Evolutionary conservation across 1,284 basidiomycete genomes (phyloP), one percentile per base, ranked within the genome.

Genomic region (Rugosomyces carneus): DNA sequence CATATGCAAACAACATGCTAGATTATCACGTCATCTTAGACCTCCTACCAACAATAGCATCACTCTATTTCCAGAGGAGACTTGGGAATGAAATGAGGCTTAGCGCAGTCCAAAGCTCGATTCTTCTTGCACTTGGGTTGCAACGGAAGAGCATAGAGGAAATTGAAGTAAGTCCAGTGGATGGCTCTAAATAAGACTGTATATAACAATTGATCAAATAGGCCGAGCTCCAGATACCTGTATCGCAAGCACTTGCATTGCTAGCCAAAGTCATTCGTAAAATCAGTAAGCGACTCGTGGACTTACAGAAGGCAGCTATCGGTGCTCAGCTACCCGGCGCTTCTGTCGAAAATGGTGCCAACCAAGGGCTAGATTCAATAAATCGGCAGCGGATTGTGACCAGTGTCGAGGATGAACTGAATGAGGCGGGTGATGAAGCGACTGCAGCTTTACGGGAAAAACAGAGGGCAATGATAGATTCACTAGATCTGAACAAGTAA

Each of bases 1-100:
- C 94, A 5, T 99, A 99, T 58, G 87, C 92, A 3, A 93, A 95
- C 65, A 96, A 94, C 66, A 84, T 89, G 80, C 76, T 99, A 39
- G 96, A 99, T 65, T 96, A 95, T 61, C 93, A 97, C 62, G 90
- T 97, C 57, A 81, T 99, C 48, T 73, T 99, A 40, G 96, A 99
- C 64, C 75, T 99, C 11, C 72, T 99, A 3, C 94, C 96, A 0
- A 76, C 72, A 0, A 68, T 95, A 27, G 83, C 91, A 0, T 68
- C 74, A 11, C 71, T 98, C 4, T 96, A 89, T 70, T 99, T 99
- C 64, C 81, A 88, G 57, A 76, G 80, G 49, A 77, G 86, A 16
- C 69, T 93, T 7, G 58, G 59, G 2, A 51, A 55, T 71, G 40
- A 81, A 74, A 71, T 87, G 20, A 76, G 70, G 39, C 67, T 96